Percentiles rank a stretch among this genome's conserved stretches.
Evolutionary conservation across 805 yeast species (phyloP).

Genomic region (Zygotorulaspora florentina): DNA sequence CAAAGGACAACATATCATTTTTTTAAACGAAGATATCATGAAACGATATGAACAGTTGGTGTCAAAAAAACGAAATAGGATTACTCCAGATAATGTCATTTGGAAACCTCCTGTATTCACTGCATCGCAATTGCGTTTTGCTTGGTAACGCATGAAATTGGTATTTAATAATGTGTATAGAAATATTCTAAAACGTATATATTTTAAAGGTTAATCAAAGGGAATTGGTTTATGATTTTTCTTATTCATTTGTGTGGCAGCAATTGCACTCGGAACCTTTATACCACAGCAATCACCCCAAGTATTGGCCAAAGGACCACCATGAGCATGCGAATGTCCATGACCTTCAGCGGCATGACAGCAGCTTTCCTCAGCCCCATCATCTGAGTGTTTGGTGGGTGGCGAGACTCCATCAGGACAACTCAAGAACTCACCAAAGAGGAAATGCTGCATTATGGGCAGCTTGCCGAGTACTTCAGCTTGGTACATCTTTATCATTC

Average conservation of each 20-base stretch:
- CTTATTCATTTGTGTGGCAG: conserved; percentile 62
- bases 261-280: conserved; percentile 90
- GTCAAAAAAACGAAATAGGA: conserved; percentile 67
- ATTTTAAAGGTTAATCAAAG: conserved; percentile 47
- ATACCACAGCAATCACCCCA: conserved; percentile 99
- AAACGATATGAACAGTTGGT: conserved; percentile 67
- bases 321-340: conserved; percentile 43
- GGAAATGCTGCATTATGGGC: conserved; percentile 92
- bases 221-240: conserved; percentile 47
- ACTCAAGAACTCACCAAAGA: conserved; percentile 65
- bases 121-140: conserved; percentile 92
- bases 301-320: conserved; percentile 38
- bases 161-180: not conserved
- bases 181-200: conserved; percentile 1
- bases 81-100: conserved; percentile 64
- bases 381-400: conserved; percentile 28
- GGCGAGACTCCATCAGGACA: conserved; percentile 70
- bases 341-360: conserved; percentile 17
- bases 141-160: conserved; percentile 55
- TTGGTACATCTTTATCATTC: conserved; percentile 92
- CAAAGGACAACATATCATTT: conserved; percentile 91
- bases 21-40: conserved; percentile 76
- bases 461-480: conserved; percentile 88
- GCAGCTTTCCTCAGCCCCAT: conserved; percentile 20
- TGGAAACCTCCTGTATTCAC: conserved; percentile 97